Percentiles rank a stretch among this genome's conserved stretches.
Conservation (phyloP, 352 stramenopile genomes). For the Aphanomyces invadans region DNA sequence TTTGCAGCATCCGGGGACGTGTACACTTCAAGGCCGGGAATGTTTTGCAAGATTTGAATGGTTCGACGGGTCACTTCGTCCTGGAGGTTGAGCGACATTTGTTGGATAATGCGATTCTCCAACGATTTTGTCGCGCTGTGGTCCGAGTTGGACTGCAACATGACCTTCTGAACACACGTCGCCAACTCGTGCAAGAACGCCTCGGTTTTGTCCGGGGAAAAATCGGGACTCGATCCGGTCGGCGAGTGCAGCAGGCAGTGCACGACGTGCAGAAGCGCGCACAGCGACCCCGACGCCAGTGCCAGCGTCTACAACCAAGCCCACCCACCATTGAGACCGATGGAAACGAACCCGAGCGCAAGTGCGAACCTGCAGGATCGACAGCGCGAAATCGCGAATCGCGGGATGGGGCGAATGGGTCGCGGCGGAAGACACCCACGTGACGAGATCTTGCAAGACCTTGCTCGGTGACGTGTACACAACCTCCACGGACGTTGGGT, state of each 20-base stretch:
- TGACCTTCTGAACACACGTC: slow-evolving; percentile 41
- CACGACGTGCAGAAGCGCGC: slow-evolving; percentile 62
- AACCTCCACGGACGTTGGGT: slow-evolving; percentile 37
- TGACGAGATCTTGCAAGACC: slow-evolving; percentile 54
- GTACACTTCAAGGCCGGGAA: slow-evolving; percentile 23
- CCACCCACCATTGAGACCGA: too few species aligned
- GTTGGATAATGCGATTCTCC: slow-evolving; percentile 46
- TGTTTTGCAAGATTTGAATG: slow-evolving; percentile 25
- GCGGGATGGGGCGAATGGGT: slow-evolving; percentile 38
- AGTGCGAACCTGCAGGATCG: slow-evolving; percentile 37
- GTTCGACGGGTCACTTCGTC: slow-evolving; percentile 28
- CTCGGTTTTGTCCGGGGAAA: slow-evolving; percentile 25
- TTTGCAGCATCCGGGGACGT: neutral
- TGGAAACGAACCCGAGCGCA: neutral
- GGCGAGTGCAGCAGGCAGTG: slow-evolving; percentile 40
- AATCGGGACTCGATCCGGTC: slow-evolving; percentile 37
- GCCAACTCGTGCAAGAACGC: slow-evolving; percentile 47
- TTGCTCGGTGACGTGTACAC: slow-evolving; percentile 43
- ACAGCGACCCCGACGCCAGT: slow-evolving; percentile 72
- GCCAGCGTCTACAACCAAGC: slow-evolving; percentile 30
- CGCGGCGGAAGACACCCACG: slow-evolving; percentile 52
- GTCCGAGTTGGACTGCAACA: slow-evolving; percentile 39
- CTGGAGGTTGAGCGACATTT: slow-evolving; percentile 37
- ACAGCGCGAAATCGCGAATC: slow-evolving; percentile 53
- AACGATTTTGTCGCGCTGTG: slow-evolving; percentile 28